Evolutionary conservation across 2,329 filamentous ascomycete genomes (phyloP), one percentile per base, ranked within the genome.

Genomic region (Trichoderma sp.): DNA sequence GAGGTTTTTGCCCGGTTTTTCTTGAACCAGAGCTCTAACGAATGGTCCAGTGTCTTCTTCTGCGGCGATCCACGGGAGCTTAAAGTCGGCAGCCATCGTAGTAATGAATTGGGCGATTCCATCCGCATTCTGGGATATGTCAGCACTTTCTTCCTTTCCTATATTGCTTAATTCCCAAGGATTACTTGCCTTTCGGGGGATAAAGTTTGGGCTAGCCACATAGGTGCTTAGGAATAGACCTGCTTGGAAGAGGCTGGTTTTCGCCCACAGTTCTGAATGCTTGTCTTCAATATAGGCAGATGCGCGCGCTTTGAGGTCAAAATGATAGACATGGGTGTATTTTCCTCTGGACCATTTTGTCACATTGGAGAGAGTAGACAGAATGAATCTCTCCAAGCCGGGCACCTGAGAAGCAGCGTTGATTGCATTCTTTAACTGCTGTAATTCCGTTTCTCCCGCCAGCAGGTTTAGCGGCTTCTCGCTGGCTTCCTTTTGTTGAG

Each of bases 341-440:
- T 64, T 64, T 7, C 10, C 43, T 21, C 18, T 30, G 10, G 39
- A 64, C 14, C 18, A 18, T 68, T 78, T 79, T 10, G 70, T 73
- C 1, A 75, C 74, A 71, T 81, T 72, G 2, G 76, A 74, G 0
- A 83, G 70, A 0, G 76, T 76, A 5, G 80, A 82, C 3, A 81
- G 70, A 2, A 84, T 69, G 14, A 83, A 77, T 3, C 78, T 72
- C 39, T 83, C 76, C 2, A 84, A 69, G 0, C 70, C 75, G 0
- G 69, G 64, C 1, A 80, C 66, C 4, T 72, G 72, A 28, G 49
- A 24, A 52, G 49, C 49, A 2, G 21, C 21, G 24, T 52, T 24
- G 14, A 52, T 28, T 16, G 24, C 24, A 14, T 52, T 52, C 24
- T 28, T 52, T 6, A 52, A 7, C 14, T 52, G 49, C 14, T 52